Evolutionary conservation across 2,329 filamentous ascomycete genomes (phyloP), one percentile per base, ranked within the genome.

Genomic region (Cercospora canescens): DNA sequence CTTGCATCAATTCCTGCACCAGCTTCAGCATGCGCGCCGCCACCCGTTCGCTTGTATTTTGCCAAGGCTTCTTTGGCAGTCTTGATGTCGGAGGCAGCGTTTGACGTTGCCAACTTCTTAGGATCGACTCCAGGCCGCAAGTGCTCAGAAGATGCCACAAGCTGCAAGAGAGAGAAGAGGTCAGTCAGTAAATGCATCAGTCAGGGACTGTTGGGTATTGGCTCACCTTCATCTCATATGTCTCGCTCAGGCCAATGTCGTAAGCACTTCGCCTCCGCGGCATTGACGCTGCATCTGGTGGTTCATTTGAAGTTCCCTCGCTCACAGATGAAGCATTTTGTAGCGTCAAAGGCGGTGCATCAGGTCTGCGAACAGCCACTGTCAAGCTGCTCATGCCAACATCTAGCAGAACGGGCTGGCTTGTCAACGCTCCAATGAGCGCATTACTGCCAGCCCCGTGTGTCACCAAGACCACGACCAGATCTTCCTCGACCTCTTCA

Each of bases 361-460:
- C 39, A 14, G 78, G 71, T 67, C 88, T 89, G 58, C 89, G 85
- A 16, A 89, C 85, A 4, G 94, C 94, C 89, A 97, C 91, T 1
- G 94, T 97, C 57, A 99, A 84, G 3, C 94, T 97, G 0, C 94
- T 92, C 80, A 96, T 91, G 30, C 90, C 90, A 16, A 98, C 91
- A 75, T 98, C 94, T 74, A 96, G 88, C 14, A 99, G 84, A 0
- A 96, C 93, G 0, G 95, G 94, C 74, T 97, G 91, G 67, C 94
- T 91, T 0, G 94, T 96, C 70, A 99, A 87, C 28, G 93, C 93
- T 12, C 94, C 93, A 68, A 99, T 94, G 52, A 99, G 81, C 2
- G 95, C 95, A 80, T 99, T 99, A 80, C 94, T 97, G 41, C 95
- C 95, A 14, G 95, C 95, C 26, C 94, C 94, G 76, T 99, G 95